Conservation (phyloP, 768 basidiomycete genomes). For the Boletus coccyginus region DNA sequence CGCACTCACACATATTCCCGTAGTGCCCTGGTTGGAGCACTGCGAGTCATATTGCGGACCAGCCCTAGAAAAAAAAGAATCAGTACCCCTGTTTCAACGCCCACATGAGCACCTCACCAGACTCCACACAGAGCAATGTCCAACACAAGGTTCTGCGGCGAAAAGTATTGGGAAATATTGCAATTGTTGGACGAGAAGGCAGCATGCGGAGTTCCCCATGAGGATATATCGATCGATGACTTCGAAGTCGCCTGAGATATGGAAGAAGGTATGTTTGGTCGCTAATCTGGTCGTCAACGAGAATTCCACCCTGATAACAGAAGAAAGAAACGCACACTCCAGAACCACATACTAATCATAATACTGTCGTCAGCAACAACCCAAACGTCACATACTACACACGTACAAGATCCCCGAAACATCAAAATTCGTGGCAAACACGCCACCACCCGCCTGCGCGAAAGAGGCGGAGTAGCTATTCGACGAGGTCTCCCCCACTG, state of each 20-base stretch:
- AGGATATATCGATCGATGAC: slow-evolving; percentile 36
- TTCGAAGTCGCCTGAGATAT: slow-evolving; percentile 31
- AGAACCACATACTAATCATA: slow-evolving; percentile 44
- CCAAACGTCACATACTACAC: background rate
- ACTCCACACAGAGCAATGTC: slow-evolving; percentile 55
- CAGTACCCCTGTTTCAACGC: background rate
- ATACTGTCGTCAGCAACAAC: background rate
- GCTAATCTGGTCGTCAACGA: slow-evolving; percentile 26
- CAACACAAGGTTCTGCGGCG: slow-evolving; percentile 48
- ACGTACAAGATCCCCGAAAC: slow-evolving; percentile 48
- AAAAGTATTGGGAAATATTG: slow-evolving; percentile 44
- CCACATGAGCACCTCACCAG: slow-evolving; percentile 34
- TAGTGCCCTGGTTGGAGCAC: slow-evolving; percentile 38
- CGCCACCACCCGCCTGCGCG: slow-evolving; percentile 48
- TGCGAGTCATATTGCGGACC: slow-evolving; percentile 45
- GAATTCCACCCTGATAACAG: background rate
- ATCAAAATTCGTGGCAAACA: slow-evolving; percentile 71
- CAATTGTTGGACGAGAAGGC: slow-evolving; percentile 40
- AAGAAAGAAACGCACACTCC: slow-evolving; percentile 37
- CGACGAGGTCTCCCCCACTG: slow-evolving; percentile 27
- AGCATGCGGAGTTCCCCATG: slow-evolving; percentile 47
- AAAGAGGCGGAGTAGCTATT: slow-evolving; percentile 29
- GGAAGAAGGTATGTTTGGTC: slow-evolving; percentile 36
- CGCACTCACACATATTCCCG: slow-evolving; percentile 41
- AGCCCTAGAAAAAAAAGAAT: slow-evolving; percentile 38